phyloP scores from a whole-genome alignment of 139 green algal genomes.

The Spirogloea muscicola region DNA sequence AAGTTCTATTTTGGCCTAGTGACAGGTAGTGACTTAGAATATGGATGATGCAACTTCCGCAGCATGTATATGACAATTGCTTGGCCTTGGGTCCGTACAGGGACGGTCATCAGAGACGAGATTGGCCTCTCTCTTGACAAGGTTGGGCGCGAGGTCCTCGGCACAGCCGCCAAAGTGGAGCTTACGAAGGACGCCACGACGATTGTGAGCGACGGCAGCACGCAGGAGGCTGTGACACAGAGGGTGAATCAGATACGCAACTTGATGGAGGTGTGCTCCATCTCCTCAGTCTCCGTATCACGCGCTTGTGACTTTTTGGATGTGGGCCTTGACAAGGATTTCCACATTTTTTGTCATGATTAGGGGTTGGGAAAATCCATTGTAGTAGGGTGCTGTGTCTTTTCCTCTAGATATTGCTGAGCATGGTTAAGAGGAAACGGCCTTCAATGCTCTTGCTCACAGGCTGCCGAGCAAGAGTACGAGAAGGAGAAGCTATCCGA shows the following conservation, averaged over 20 bases:
- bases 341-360: neutral
- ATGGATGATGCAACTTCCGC: neutral
- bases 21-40: slow-evolving; percentile 1
- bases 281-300: neutral
- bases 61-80: neutral
- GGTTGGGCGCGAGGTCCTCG: slow-evolving; percentile 83
- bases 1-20: neutral
- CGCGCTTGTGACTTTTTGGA: neutral
- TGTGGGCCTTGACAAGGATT: neutral
- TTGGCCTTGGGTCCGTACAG: slow-evolving; percentile 2
- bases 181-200: slow-evolving; percentile 91
- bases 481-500: slow-evolving; percentile 99
- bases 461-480: slow-evolving; percentile 73
- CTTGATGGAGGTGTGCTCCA: slow-evolving; percentile 58
- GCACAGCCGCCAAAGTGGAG: slow-evolving; percentile 81
- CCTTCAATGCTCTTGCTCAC: slow-evolving; percentile 6
- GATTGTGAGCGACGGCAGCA: slow-evolving; percentile 91
- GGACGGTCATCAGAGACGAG: slow-evolving; percentile 92
- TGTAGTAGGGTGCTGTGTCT: neutral
- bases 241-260: slow-evolving; percentile 95
- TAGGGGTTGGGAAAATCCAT: neutral
- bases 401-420: neutral
- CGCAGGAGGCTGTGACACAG: slow-evolving; percentile 73
- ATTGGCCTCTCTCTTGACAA: slow-evolving; percentile 92
- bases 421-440: neutral